Evolutionary conservation across 2,329 filamentous ascomycete genomes (phyloP).

Genomic region (Lecanicillium sp.): DNA sequence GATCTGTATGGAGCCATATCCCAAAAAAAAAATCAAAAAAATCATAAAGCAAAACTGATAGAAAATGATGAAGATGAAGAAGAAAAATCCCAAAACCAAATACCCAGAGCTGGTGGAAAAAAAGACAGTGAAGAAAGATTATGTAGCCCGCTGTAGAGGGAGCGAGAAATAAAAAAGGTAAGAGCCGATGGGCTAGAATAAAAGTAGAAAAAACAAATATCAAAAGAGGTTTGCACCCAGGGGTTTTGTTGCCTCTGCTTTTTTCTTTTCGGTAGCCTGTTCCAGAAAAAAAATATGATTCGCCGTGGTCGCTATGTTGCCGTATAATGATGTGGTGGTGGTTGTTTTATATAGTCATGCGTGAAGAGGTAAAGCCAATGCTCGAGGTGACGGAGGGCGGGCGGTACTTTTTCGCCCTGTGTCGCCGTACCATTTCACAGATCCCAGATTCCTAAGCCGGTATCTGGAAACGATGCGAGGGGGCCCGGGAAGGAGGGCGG

Average conservation of each 20-base stretch:
- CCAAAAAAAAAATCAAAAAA: neutral
- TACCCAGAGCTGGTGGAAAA: neutral
- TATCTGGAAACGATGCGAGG: constrained; percentile 19
- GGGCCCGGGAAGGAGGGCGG: constrained; percentile 25
- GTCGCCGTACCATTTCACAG: constrained; percentile 1
- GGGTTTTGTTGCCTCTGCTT: neutral
- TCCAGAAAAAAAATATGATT: neutral
- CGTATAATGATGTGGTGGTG: constrained; percentile 1
- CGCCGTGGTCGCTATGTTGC: constrained; percentile 1
- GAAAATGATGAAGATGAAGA: too few species aligned
- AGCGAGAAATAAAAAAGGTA: constrained; percentile 1
- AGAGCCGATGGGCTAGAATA: constrained; percentile 4
- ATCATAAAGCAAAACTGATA: too few species aligned
- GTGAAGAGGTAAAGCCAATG: constrained; percentile 10
- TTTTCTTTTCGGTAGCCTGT: neutral
- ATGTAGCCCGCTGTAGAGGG: neutral
- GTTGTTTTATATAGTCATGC: constrained; percentile 5
- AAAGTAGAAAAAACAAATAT: neutral
- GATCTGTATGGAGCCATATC: neutral
- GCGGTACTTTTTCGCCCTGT: neutral
- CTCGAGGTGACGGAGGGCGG: neutral
- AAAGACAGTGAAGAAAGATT: neutral
- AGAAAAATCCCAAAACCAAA: neutral
- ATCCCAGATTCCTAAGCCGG: constrained; percentile 9
- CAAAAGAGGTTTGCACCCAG: constrained; percentile 2